phyloP scores from a whole-genome alignment of 257 asterid genomes.

The Rehmannia glutinosa region DNA sequence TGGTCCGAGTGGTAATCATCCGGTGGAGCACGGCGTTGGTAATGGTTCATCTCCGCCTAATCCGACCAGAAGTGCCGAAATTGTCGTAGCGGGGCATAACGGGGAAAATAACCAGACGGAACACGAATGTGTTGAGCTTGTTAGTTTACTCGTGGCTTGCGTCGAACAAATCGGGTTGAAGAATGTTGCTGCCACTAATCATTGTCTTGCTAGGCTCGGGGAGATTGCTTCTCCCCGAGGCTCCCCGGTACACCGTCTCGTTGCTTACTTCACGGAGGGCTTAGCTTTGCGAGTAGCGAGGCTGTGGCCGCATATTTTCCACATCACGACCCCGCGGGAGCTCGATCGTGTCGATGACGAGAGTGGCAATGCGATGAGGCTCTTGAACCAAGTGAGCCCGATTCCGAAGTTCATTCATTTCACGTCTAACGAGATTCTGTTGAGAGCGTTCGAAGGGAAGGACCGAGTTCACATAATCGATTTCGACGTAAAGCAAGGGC shows the following conservation, averaged over 20 bases:
- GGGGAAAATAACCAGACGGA: slow-evolving; percentile 40
- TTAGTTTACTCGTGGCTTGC: slow-evolving; percentile 71
- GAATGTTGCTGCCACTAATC: slow-evolving; percentile 53
- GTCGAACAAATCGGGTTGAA: slow-evolving; percentile 61
- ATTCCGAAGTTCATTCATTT: slow-evolving; percentile 78
- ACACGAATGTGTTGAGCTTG: slow-evolving; percentile 63
- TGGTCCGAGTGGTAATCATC: slow-evolving; percentile 29
- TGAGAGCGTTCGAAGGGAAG: slow-evolving; percentile 77
- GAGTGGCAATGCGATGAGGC: slow-evolving; percentile 44
- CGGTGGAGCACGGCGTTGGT: slow-evolving; percentile 38
- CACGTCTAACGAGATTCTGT: slow-evolving; percentile 81
- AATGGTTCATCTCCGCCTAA: slow-evolving; percentile 51
- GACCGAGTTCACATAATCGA: slow-evolving; percentile 86
- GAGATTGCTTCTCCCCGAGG: slow-evolving; percentile 90
- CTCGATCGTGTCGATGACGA: slow-evolving; percentile 66
- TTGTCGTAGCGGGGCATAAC: slow-evolving; percentile 31
- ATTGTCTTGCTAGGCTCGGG: slow-evolving; percentile 71
- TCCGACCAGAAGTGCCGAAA: slow-evolving; percentile 28
- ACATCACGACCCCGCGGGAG: slow-evolving; percentile 58
- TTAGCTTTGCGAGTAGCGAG: slow-evolving; percentile 60
- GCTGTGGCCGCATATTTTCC: slow-evolving; percentile 82
- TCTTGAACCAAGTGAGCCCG: slow-evolving; percentile 74
- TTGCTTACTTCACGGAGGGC: slow-evolving; percentile 88
- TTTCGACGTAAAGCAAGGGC: slow-evolving; percentile 85
- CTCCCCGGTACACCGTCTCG: slow-evolving; percentile 66